Evolutionary conservation across 495 filamentous ascomycete species (phyloP), one percentile per base, ranked within the genome.

Genomic region (Cenococcum geophilum): DNA sequence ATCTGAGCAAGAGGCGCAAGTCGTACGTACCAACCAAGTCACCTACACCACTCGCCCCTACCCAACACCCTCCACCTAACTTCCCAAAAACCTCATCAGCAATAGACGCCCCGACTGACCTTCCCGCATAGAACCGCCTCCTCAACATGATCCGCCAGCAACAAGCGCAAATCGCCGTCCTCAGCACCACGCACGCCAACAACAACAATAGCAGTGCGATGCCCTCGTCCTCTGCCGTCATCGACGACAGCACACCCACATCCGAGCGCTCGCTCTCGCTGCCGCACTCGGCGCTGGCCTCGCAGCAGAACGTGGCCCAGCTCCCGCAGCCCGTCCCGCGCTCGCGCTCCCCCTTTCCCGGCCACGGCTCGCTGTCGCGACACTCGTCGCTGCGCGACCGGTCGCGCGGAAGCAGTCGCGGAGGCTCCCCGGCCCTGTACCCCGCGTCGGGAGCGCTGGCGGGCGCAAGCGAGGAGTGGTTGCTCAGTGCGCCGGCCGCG

Each of bases 1-100:
- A 74, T 88, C 87, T 53, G 93, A 98, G 71, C 92, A 96, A 73
- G 93, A 98, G 74, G 90, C 85, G 11, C 92, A 96, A 76, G 93
- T 98, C 73, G 87, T 89, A 76, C 48, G 79, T 76, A 21, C 43
- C 34, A 18, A 45, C 40, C 40, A 16, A 18, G 36, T 45, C 40
- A 45, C 40, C 40, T 45, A 18, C 40, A 45, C 4, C 40, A 45
- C 1, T 45, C 40, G 11, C 11, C 40, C 40, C 3, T 14, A 4
- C 40, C 11, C 40, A 2, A 45, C 14, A 10, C 40, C 11, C 4
- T 45, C 4, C 18, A 4, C 11, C 40, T 10, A 4, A 45, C 11
- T 14, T 10, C 11, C 18, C 4, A 45, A 45, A 14, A 45, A 45
- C 18, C 40, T 6, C 27, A 6, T 6, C 12, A 45, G 40, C 14